Conservation (phyloP, 2,329 filamentous ascomycete species). For the Fusarium domesticum region DNA sequence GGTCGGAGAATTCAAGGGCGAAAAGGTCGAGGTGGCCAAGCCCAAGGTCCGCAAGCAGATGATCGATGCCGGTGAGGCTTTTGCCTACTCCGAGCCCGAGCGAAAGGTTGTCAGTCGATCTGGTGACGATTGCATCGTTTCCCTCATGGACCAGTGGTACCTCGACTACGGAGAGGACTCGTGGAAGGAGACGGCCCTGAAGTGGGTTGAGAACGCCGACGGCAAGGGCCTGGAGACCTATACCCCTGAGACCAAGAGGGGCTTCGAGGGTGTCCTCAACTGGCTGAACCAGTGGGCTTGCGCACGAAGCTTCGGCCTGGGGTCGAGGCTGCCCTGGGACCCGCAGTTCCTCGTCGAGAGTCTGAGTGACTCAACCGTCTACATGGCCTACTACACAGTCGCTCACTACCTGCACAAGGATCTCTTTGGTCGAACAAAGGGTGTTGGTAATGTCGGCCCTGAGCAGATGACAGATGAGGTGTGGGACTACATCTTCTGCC, state of each 20-base stretch:
- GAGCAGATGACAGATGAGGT: slow-evolving; percentile 93
- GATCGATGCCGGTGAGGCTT: slow-evolving; percentile 73
- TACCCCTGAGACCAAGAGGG: slow-evolving; percentile 70
- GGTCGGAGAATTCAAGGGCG: slow-evolving; percentile 81
- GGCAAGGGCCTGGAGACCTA: slow-evolving; percentile 75
- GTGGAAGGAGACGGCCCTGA: slow-evolving; percentile 75
- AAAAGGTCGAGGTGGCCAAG: slow-evolving; percentile 83
- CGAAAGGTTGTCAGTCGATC: slow-evolving; percentile 84
- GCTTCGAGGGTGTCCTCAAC: slow-evolving; percentile 79
- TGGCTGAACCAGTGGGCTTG: slow-evolving; percentile 98
- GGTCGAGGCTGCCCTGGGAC: slow-evolving; percentile 94
- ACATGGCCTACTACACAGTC: slow-evolving; percentile 78
- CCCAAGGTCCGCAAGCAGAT: slow-evolving; percentile 77
- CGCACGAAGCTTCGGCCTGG: slow-evolving; percentile 84
- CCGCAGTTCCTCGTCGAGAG: slow-evolving; percentile 85
- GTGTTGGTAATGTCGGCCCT: slow-evolving; percentile 64
- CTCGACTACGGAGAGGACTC: slow-evolving; percentile 90
- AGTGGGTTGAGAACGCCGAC: slow-evolving; percentile 66
- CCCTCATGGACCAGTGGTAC: slow-evolving; percentile 96
- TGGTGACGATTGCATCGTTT: slow-evolving; percentile 89
- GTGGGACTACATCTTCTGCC: slow-evolving; percentile 93
- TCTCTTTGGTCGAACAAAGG: slow-evolving; percentile 74
- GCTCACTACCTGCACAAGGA: slow-evolving; percentile 73
- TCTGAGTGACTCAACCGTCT: slow-evolving; percentile 88
- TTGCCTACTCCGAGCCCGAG: slow-evolving; percentile 92